phyloP scores from a whole-genome alignment of 2,329 filamentous ascomycete species.

The Cladorrhinum sp. region DNA sequence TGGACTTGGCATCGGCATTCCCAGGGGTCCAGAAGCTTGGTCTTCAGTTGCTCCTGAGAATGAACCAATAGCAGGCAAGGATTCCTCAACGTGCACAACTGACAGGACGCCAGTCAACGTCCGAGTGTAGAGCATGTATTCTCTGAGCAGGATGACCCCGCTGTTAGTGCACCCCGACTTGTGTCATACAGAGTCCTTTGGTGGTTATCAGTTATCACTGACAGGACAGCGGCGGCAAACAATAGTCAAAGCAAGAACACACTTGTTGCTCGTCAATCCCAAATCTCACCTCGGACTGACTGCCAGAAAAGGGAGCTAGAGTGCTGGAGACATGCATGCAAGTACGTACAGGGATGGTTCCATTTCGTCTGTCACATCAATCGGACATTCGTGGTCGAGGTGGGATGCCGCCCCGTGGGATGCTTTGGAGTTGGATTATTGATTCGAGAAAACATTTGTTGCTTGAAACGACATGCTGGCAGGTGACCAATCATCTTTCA shows the following conservation, averaged over 20 bases:
- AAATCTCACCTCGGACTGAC: background rate
- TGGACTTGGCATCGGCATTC: background rate
- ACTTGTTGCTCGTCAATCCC: no score
- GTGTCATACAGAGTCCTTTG: no score
- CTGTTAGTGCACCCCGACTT: no score
- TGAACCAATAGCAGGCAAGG: background rate
- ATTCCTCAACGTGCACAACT: constrained; percentile 1
- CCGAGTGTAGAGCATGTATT: no score
- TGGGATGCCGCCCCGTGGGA: no score
- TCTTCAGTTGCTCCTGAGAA: no score
- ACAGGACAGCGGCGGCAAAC: no score
- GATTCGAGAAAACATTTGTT: background rate
- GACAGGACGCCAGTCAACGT: background rate
- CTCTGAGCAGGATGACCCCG: background rate
- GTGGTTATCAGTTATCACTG: no score
- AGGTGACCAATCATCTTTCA: background rate
- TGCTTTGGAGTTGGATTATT: background rate
- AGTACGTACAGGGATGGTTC: no score
- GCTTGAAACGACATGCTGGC: background rate
- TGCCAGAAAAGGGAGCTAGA: background rate
- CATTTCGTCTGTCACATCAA: no score
- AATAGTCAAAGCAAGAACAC: no score
- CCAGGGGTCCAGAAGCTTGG: background rate
- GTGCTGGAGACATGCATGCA: background rate
- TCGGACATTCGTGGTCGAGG: background rate